Conservation (phyloP, 2,329 filamentous ascomycete species). For the Zymoseptoria passerinii region DNA sequence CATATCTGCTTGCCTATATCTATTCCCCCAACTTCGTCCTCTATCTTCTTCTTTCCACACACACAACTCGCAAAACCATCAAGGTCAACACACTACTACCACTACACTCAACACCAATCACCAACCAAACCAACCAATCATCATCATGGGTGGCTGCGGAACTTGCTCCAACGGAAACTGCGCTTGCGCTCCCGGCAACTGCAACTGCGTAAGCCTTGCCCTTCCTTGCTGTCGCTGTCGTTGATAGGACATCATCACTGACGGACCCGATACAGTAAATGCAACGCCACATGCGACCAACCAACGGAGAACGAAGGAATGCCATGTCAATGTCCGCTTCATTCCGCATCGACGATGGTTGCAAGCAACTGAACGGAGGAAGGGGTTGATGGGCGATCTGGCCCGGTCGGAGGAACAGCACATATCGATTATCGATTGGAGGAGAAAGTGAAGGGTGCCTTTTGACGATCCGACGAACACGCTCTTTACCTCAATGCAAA, state of each 20-base stretch:
- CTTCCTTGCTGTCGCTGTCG: not conserved
- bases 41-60: constrained; percentile 5
- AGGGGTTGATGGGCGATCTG: not conserved
- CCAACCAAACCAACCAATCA: constrained; percentile 12
- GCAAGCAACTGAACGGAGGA: constrained; percentile 1
- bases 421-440: not conserved
- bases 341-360: constrained; percentile 4
- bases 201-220: constrained; percentile 25
- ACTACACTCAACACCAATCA: constrained; percentile 12
- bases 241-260: not conserved
- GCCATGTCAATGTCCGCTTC: constrained; percentile 2
- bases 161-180: constrained; percentile 25
- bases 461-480: not conserved
- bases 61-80: constrained; percentile 13
- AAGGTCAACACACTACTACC: constrained; percentile 14
- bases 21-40: constrained; percentile 9
- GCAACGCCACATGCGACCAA: constrained; percentile 1
- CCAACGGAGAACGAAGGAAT: constrained; percentile 4
- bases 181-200: constrained; percentile 22
- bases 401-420: not conserved
- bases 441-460: not conserved
- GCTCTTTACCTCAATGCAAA: not conserved
- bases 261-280: constrained; percentile 2
- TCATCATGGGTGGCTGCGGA: constrained; percentile 27
- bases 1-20: constrained; percentile 13